A percentile compares a stretch with the other conserved stretches of the same genome.
Evolutionary conservation across 2,329 filamentous ascomycete species (phyloP).

Genomic region (Colletotrichum scovillei): DNA sequence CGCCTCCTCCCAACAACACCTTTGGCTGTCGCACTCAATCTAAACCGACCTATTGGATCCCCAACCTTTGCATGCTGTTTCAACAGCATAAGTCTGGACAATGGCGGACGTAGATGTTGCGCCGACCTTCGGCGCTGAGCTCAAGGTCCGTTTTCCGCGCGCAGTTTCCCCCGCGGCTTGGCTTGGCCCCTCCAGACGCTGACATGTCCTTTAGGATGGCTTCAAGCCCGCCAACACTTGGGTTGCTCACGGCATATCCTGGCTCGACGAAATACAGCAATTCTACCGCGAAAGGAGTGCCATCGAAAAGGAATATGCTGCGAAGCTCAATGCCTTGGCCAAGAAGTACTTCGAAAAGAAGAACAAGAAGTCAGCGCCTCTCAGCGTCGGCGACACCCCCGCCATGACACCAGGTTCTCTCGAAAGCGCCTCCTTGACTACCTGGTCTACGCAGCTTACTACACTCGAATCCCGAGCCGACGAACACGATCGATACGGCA

Average conservation of each 20-base stretch:
- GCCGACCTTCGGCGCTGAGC: slow-evolving; percentile 91
- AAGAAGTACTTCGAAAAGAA: slow-evolving; percentile 99
- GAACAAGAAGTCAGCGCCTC: slow-evolving; percentile 83
- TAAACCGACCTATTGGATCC: slow-evolving; percentile 4
- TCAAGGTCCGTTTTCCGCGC: slow-evolving; percentile 75
- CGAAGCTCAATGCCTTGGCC: slow-evolving; percentile 86
- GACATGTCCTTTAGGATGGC: slow-evolving; percentile 74
- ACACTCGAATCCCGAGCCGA: slow-evolving; percentile 88
- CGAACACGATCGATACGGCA: slow-evolving; percentile 88
- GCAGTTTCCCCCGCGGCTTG: slow-evolving; percentile 2
- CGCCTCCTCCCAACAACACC: background rate
- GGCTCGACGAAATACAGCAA: slow-evolving; percentile 96
- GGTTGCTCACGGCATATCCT: slow-evolving; percentile 89
- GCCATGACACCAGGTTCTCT: slow-evolving; percentile 94
- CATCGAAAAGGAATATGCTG: slow-evolving; percentile 97
- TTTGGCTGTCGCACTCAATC: background rate
- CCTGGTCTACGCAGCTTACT: slow-evolving; percentile 93
- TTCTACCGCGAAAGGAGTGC: slow-evolving; percentile 95
- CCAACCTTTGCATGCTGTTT: slow-evolving; percentile 26
- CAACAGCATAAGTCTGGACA: slow-evolving; percentile 9
- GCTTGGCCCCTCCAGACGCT: slow-evolving; percentile 26
- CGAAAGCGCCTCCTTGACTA: slow-evolving; percentile 95
- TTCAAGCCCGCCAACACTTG: slow-evolving; percentile 96
- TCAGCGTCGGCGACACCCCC: slow-evolving; percentile 95
- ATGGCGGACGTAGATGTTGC: slow-evolving; percentile 88